A percentile compares a stretch with the other conserved stretches of the same genome.
These are phyloP conservation scores for Durusdinium trenchii DNA, from an alignment of 73 alveolate species.

Conservation along the genomic window DNA sequence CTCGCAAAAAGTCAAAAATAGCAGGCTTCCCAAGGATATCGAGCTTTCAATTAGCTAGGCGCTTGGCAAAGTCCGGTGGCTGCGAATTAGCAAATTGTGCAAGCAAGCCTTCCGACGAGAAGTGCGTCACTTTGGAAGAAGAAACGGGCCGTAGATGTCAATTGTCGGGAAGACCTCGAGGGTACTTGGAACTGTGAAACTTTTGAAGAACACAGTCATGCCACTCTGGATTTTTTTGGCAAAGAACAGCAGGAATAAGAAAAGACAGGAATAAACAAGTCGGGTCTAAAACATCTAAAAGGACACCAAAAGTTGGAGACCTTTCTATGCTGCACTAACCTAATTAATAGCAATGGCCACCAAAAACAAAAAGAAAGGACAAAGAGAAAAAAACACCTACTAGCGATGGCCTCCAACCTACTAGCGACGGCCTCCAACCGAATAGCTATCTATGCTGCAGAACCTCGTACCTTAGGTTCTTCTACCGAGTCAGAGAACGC, in stretches of 20 bases:
- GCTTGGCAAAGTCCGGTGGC: conserved; percentile 53
- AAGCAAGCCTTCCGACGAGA: neutral
- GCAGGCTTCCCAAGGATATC: conserved; percentile 35
- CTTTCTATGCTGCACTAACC: no score
- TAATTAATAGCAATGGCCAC: no score
- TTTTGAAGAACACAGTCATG: neutral
- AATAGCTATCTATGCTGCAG: no score
- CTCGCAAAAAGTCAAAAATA: neutral
- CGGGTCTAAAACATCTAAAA: no score
- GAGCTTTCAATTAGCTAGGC: conserved; percentile 36
- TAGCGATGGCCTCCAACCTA: no score
- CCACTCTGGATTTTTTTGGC: neutral
- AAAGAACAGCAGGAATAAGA: neutral
- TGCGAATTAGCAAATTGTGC: neutral
- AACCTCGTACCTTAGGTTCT: no score
- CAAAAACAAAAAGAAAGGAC: no score
- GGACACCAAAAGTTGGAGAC: no score
- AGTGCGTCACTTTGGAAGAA: conserved; percentile 6
- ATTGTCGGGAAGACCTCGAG: conserved; percentile 16
- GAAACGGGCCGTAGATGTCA: conserved; percentile 37
- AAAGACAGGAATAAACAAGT: no score
- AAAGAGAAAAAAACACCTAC: no score
- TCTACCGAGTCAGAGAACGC: no score
- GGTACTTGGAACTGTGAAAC: neutral
- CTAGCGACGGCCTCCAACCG: no score